Base-by-base conservation (phyloP, 2,329 filamentous ascomycete genomes). In the Fusarium armeniacum region DNA sequence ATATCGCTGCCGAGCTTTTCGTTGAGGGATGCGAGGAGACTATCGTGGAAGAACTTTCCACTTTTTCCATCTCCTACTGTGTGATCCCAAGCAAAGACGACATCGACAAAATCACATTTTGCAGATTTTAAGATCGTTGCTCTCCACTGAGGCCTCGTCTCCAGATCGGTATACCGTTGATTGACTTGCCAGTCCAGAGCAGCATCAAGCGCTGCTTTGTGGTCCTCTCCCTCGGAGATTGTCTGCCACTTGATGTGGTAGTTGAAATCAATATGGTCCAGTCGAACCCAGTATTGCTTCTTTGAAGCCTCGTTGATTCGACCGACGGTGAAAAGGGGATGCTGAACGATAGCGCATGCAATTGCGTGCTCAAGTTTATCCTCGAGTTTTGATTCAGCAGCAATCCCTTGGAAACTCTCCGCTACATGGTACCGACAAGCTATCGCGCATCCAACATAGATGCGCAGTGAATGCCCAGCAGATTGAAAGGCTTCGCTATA, bases 81-180 rank as follows among this genome's bases (percentile, higher is more conserved):
- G 16, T 69, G 66, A 3, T 69, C 60, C 66, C 66, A 69, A 1
- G 65, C 65, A 44, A 69, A 69, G 4, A 69, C 10, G 2, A 69
- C 2, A 12, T 69, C 66, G 1, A 69, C 30, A 10, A 58, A 69
- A 5, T 43, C 41, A 9, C 28, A 7, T 3, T 40, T 24, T 32
- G 11, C 2, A 1, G 40, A 22, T 7, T 20, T 47, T 0, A 69
- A 36, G 12, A 69, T 47, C 7, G 44, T 35, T 0, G 45, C 35
- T 43, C 66, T 62, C 65, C 60, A 69, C 1, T 30, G 30, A 0
- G 66, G 66, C 0, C 13, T 55, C 1, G 60, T 58, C 1, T 65
- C 65, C 1, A 69, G 22, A 2, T 69, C 46, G 1, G 22, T 50
- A 1, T 46, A 69, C 2, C 22, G 20, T 15, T 61, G 32, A 12